Percentiles rank a stretch among this genome's conserved stretches.
phyloP scores from a whole-genome alignment of 306 rosid species.

The Vicia villosa region DNA sequence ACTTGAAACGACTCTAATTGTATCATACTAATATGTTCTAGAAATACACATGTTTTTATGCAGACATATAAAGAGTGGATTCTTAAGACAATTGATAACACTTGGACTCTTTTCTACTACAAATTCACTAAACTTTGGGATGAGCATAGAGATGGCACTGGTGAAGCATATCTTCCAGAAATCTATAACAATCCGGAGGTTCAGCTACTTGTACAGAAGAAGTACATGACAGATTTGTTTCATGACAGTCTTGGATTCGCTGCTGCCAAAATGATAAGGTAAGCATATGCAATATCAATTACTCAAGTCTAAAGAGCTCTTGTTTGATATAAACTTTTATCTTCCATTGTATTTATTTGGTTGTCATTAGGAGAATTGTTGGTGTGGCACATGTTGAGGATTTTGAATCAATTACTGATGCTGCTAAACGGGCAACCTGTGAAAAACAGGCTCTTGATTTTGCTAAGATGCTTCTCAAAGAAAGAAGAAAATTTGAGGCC shows the following conservation, averaged over 20 bases:
- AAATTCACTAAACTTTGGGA: slow-evolving; percentile 79
- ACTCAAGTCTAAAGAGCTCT: not conserved
- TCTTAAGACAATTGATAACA: slow-evolving; percentile 73
- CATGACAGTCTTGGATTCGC: slow-evolving; percentile 89
- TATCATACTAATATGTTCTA: not conserved
- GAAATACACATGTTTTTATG: slow-evolving; percentile 24
- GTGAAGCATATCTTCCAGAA: slow-evolving; percentile 82
- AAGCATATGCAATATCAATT: no score
- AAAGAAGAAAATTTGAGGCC: slow-evolving; percentile 58
- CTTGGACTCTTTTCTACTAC: slow-evolving; percentile 66
- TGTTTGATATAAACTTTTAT: not conserved
- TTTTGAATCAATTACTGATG: slow-evolving; percentile 73
- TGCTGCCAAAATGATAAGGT: slow-evolving; percentile 80
- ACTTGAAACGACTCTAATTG: not conserved
- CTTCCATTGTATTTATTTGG: slow-evolving; percentile 3
- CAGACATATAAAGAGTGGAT: slow-evolving; percentile 86
- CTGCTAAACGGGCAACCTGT: slow-evolving; percentile 63
- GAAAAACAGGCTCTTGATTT: slow-evolving; percentile 68
- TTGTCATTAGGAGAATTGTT: slow-evolving; percentile 78
- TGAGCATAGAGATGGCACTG: slow-evolving; percentile 65
- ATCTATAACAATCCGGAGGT: slow-evolving; percentile 72
- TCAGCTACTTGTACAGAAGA: slow-evolving; percentile 61
- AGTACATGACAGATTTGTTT: slow-evolving; percentile 61
- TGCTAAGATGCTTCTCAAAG: slow-evolving; percentile 75
- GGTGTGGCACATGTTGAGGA: slow-evolving; percentile 94